Base-by-base conservation (phyloP, 352 stramenopile genomes). In the Pythium aquatile region DNA sequence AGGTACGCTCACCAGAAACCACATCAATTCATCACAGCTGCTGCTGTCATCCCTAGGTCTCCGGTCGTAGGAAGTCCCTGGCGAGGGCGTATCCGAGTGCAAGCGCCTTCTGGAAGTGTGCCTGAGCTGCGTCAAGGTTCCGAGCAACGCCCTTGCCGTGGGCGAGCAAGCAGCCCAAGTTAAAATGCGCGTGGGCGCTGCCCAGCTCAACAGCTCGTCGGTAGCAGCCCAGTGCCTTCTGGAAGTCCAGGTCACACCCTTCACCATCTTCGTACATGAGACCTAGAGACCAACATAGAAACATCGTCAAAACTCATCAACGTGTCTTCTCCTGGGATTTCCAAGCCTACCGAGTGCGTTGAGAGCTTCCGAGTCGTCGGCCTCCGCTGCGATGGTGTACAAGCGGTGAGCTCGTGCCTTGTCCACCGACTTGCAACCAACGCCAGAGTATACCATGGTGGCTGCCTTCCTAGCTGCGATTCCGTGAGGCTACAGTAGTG, bases 261-360 rank as follows among this genome's bases (percentile, higher is more conserved):
- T 91, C 78, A 40, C 85, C 85, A 65, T 94, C 83, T 68, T 94
- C 83, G 62, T 77, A 81, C 85, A 94, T 91, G 33, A 94, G 65
- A 14, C 76, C 76, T 84, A 30, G 24, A 46, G 3, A n/a, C 3
- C 51, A 60, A 63, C 11, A 24, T 32, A 40, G 5, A 55, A 2
- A 17, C 10, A 37, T 33, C 5, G 10, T 54, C 47, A 49, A 17
- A 28, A 49, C 16, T 17, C 20, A 24, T 10, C 7, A 16, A 49
- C 42, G 5, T 28, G 17, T 24, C 42, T 14, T 49, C 5, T 5
- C 7, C 16, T 24, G 7, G n/a, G 5, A 28, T 28, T 28, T 10
- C 20, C 42, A 28, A 49, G 1, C 54, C 3, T 72, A 90, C 83
- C 82, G 13, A 93, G 73, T 17, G 85, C 77, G 54, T 92, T 94